These are phyloP conservation scores for Amphirosellinia nigrospora DNA, from an alignment of 495 filamentous ascomycete species.

Conservation along the genomic window DNA sequence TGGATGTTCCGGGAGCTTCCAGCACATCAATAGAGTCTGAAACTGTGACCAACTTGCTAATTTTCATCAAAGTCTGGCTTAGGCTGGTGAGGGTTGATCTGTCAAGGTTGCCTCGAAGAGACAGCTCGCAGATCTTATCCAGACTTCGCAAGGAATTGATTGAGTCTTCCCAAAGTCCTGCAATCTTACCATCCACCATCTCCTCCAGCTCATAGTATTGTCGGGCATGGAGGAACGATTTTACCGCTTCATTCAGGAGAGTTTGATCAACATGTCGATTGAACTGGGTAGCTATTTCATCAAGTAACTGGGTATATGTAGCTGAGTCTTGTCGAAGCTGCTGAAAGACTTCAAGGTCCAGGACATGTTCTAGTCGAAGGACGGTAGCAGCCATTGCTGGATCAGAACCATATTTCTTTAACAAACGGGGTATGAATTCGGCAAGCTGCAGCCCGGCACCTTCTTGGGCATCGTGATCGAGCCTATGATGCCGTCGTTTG, in stretches of 20 bases:
- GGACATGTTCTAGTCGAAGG: conserved; percentile 81
- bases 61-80: conserved; percentile 79
- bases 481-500: conserved; percentile 63
- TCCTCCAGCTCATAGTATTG: conserved; percentile 87
- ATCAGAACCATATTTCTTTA: conserved; percentile 92
- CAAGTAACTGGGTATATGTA: conserved; percentile 79
- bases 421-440: conserved; percentile 76
- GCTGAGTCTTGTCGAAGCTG: conserved; percentile 86
- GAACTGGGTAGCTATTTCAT: conserved; percentile 94
- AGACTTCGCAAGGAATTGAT: conserved; percentile 72
- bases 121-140: conserved; percentile 69
- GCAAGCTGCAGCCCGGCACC: conserved; percentile 76
- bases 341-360: conserved; percentile 88
- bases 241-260: conserved; percentile 83
- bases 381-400: conserved; percentile 85
- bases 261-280: conserved; percentile 83
- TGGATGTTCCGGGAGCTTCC: conserved; percentile 65
- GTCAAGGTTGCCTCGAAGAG: conserved; percentile 65
- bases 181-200: conserved; percentile 76
- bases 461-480: conserved; percentile 70
- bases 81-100: conserved; percentile 68
- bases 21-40: conserved; percentile 75
- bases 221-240: conserved; percentile 82
- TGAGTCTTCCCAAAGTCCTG: conserved; percentile 83
- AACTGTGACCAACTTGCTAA: conserved; percentile 82